Base-by-base conservation (phyloP, 805 yeast genomes). In the Tetrapisispora fleetii region DNA sequence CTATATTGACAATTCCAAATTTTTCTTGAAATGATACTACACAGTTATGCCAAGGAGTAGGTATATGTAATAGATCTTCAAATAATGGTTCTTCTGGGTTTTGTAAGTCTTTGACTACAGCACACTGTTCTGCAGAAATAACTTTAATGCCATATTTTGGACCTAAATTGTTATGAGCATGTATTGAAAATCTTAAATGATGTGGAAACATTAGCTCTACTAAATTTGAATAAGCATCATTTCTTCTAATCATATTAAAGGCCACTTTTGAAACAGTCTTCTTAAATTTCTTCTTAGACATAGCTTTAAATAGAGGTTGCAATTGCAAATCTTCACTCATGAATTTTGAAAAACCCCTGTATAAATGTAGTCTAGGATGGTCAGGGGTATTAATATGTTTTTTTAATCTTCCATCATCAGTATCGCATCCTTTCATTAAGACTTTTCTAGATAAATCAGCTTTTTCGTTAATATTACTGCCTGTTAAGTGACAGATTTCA, bases 21-120 rank as follows among this genome's bases (percentile, higher is more conserved):
- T 30, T 30, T 9, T 16, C 36, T 17, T 30, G n/a, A 41, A 41
- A 41, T 32, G 37, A 30, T 28, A 76, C 74, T 14, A 79, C 71
- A 46, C 77, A 67, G 54, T 79, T 79, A 60, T 79, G 84, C 83
- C 83, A 79, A 43, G 84, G 83, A 0, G 83, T 79, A 45, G 84
- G 83, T 50, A 79, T 78, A 59, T 79, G 84, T 49, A 79, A 69
- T 53, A 76, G 64, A 53, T 77, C 82, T 40, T 75, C 78, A 56
- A 66, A 72, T 27, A 57, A 57, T 2, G 78, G 81, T 45, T 73
- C 75, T 17, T 58, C 64, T 27, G 57, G 46, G 22, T 61, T 63
- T 27, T 63, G 65, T 33, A 78, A 60, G n/a, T 73, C 66, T 45
- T 65, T 70, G 17, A 78, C 72, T 16, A 74, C 75, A 44, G 66